Base-by-base conservation (phyloP, 1,284 basidiomycete genomes). In the Cutaneotrichosporon cavernicola region DNA sequence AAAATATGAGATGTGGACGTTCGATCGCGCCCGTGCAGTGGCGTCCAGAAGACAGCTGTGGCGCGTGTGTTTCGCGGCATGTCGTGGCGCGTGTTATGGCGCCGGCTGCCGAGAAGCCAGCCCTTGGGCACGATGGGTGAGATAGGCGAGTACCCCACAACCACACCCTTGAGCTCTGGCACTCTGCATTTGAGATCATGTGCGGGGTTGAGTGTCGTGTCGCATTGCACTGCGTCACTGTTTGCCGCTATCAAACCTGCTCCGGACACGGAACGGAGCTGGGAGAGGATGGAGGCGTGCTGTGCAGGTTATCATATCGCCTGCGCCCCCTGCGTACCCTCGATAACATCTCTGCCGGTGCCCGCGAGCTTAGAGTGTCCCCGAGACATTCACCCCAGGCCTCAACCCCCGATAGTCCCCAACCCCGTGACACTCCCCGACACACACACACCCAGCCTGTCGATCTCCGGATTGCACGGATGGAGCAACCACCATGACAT, bases 401-500 rank as follows among this genome's bases (percentile, higher is more conserved):
- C 43, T 5, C 43, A 4, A 46, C 16, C 18, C 16, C 18, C 16
- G 18, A 46, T 26, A n/a, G 5, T 5, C 18, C 18, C 16, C 18
- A 18, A 16, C 43, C 43, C 43, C 43, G 18, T n/a, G 18, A 46
- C 43, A 4, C 26, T 8, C 16, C 43, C 43, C 43, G 40, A 43
- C 13, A 6, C 43, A 46, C 43, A 46, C 43, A 50, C 49, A 22
- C 49, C 49, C 10, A 7, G 13, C 13, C 22, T 11, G 9, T 10
- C 22, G 22, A 50, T 50, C 49, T 50, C 49, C 49, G 49, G 22
- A 18, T 22, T 9, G 49, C 49, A 50, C 49, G 49, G 49, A 50
- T 50, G 22, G 46, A 47, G 22, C n/a, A 9, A 21, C 21, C 46
- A 21, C 9, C 46, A 7, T 46, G 43, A 18, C 2, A 21, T 5